These are phyloP conservation scores for Pezicula radicicola DNA, from an alignment of 2,329 filamentous ascomycete species.

Conservation along the genomic window DNA sequence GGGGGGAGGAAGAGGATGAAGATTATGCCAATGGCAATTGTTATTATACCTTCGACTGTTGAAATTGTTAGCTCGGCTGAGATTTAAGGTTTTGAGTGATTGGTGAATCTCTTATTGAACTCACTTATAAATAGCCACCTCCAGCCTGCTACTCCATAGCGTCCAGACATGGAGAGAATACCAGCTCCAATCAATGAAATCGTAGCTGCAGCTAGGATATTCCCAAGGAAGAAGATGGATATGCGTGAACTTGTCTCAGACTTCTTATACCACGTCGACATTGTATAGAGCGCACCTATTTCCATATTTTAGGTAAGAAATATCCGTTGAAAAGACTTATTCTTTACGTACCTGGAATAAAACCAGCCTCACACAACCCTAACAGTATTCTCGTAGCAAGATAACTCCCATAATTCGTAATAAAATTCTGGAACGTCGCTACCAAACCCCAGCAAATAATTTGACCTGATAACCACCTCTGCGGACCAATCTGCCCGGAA, in stretches of 20 bases:
- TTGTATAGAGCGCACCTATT: conserved; percentile 44
- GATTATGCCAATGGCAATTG: conserved; percentile 7
- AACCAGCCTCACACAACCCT: neutral
- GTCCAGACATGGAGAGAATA: neutral
- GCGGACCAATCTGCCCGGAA: neutral
- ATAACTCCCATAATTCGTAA: conserved; percentile 36
- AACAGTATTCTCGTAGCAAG: neutral
- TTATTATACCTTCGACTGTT: neutral
- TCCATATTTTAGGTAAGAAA: neutral
- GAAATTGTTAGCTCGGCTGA: neutral
- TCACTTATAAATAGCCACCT: conserved; percentile 1
- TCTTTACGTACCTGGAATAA: neutral
- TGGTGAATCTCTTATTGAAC: neutral
- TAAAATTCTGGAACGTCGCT: conserved; percentile 25
- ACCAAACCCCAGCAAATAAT: conserved; percentile 29
- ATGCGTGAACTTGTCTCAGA: conserved; percentile 55
- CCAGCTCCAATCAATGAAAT: conserved; percentile 49
- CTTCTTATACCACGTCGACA: conserved; percentile 61
- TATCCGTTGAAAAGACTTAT: neutral
- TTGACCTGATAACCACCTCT: conserved; percentile 24
- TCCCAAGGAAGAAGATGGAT: conserved; percentile 55
- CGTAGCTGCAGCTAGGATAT: conserved; percentile 56
- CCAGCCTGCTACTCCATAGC: conserved; percentile 2
- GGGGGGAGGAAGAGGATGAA: conserved; percentile 38
- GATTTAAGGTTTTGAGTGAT: neutral